A percentile compares a stretch with the other conserved stretches of the same genome.
These are phyloP conservation scores for Podosphaera aphanis DNA, from an alignment of 2,329 filamentous ascomycete species.

Conservation along the genomic window DNA sequence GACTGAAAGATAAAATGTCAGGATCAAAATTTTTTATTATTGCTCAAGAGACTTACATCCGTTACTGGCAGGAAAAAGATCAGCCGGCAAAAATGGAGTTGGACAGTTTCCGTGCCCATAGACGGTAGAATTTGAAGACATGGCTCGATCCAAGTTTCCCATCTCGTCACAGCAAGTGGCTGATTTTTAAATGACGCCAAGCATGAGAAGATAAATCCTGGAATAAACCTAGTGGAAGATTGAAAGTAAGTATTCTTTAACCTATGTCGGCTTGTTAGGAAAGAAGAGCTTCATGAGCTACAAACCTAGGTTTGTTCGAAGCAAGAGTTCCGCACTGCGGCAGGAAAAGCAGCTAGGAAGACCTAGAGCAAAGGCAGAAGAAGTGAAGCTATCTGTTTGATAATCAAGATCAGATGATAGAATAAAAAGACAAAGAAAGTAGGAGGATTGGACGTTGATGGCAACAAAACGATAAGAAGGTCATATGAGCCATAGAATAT, in stretches of 20 bases:
- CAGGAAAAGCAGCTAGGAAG: neutral
- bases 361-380: neutral
- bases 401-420: neutral
- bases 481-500: neutral
- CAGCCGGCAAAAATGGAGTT: constrained; percentile 43
- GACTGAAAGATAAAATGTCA: constrained; percentile 18
- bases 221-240: neutral
- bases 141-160: neutral
- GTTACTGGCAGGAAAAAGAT: constrained; percentile 30
- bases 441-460: neutral
- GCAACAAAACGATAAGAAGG: neutral
- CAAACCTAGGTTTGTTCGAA: neutral
- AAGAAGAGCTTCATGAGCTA: neutral
- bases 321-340: neutral
- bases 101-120: constrained; percentile 24
- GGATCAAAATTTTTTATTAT: neutral
- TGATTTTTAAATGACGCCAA: neutral
- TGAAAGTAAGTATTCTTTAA: neutral
- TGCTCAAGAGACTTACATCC: constrained; percentile 35
- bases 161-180: neutral
- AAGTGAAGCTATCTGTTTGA: neutral
- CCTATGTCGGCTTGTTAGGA: neutral
- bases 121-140: constrained; percentile 1
- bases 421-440: neutral
- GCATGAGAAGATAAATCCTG: neutral